A percentile compares a stretch with the other conserved stretches of the same genome.
Conservation (phyloP, 306 rosid genomes). For the Sindora glabra region DNA sequence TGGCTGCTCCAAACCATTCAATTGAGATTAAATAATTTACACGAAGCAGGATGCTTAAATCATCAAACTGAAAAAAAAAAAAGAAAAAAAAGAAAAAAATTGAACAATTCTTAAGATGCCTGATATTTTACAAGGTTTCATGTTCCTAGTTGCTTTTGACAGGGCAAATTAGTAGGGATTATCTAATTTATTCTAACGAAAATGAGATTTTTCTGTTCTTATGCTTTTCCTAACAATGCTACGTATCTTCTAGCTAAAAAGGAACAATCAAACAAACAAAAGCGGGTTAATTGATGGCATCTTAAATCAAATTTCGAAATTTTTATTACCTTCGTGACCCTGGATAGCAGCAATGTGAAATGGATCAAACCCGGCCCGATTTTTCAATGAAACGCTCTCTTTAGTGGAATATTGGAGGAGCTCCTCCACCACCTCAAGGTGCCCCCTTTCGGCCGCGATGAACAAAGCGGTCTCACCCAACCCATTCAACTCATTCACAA, state of each 20-base stretch:
- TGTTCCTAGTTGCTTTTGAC: too few species aligned
- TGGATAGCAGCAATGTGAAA: slow-evolving; percentile 75
- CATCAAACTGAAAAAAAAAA: too few species aligned
- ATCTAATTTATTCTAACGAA: too few species aligned
- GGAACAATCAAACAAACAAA: not conserved
- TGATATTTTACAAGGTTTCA: too few species aligned
- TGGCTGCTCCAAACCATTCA: too few species aligned
- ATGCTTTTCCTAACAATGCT: not conserved
- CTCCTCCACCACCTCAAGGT: slow-evolving; percentile 47
- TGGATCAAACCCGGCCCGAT: slow-evolving; percentile 56
- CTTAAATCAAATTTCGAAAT: not conserved
- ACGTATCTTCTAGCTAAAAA: not conserved
- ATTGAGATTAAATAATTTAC: too few species aligned
- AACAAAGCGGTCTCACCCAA: slow-evolving; percentile 76
- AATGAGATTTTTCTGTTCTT: too few species aligned
- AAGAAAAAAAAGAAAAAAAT: too few species aligned
- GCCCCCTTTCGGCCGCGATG: slow-evolving; percentile 65
- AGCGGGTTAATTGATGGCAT: not conserved
- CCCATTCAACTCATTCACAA: slow-evolving; percentile 77
- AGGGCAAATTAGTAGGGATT: too few species aligned
- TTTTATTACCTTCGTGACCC: slow-evolving; percentile 60
- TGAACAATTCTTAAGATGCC: too few species aligned
- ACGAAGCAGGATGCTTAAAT: too few species aligned
- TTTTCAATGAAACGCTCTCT: slow-evolving; percentile 49
- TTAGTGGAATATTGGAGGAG: slow-evolving; percentile 42